These are phyloP conservation scores for Bigelowiella natans DNA, from an alignment of 78 protist species.

Conservation along the genomic window DNA sequence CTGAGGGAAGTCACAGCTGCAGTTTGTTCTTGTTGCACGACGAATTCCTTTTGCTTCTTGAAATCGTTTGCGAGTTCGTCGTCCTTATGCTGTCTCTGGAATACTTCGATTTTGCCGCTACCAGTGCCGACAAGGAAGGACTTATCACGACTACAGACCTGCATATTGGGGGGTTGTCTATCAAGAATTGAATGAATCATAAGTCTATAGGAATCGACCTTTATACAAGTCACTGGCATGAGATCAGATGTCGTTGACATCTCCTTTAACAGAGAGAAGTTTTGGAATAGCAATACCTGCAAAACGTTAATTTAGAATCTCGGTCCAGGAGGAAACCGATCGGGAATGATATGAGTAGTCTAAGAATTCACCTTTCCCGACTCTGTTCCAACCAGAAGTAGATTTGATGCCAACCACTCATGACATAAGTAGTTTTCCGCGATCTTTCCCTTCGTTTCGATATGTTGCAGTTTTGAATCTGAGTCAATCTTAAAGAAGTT, in stretches of 20 bases:
- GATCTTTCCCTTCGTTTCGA: background rate
- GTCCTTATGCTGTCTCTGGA: background rate
- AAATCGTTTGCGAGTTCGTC: background rate
- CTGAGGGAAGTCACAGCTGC: no score
- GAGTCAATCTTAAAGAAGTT: background rate
- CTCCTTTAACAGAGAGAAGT: background rate
- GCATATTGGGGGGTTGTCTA: background rate
- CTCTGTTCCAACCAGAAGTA: background rate
- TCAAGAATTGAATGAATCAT: background rate
- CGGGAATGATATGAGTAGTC: no score
- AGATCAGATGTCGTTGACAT: background rate
- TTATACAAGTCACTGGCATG: background rate
- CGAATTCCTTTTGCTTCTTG: background rate
- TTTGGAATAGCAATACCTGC: background rate
- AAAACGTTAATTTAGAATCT: background rate
- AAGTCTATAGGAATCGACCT: background rate
- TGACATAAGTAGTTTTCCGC: background rate
- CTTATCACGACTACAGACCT: background rate
- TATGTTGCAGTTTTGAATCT: background rate
- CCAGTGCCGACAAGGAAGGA: background rate
- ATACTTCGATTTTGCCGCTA: background rate
- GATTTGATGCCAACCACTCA: background rate
- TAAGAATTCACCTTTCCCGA: no score
- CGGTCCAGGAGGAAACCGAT: no score
- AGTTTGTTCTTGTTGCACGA: background rate